Conservation (phyloP, 2,329 filamentous ascomycete species). For the Bipolaris bicolor region DNA sequence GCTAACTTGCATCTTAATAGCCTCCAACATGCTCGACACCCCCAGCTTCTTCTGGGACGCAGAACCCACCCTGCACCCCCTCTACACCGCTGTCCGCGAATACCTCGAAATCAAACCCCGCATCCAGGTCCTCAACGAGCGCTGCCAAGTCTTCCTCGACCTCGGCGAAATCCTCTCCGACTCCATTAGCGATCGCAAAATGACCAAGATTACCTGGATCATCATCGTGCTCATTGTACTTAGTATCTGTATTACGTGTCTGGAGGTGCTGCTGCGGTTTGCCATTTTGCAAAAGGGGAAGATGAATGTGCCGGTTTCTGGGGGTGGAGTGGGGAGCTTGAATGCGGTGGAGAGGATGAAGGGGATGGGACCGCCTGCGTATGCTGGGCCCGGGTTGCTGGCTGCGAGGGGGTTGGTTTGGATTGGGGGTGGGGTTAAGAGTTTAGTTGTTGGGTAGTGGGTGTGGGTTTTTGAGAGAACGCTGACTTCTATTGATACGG, state of each 20-base stretch:
- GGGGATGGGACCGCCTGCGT: slow-evolving; percentile 19
- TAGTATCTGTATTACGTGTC: slow-evolving; percentile 87
- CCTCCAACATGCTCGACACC: slow-evolving; percentile 93
- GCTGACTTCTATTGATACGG: no score
- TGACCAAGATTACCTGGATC: slow-evolving; percentile 97
- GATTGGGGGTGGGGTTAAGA: slow-evolving; percentile 29
- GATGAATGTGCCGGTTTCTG: slow-evolving; percentile 11
- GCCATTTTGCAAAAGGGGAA: slow-evolving; percentile 44
- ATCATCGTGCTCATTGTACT: slow-evolving; percentile 92
- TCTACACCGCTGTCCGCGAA: slow-evolving; percentile 93
- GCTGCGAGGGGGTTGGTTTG: slow-evolving; percentile 34
- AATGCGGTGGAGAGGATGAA: slow-evolving; percentile 11
- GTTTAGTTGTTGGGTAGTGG: slow-evolving; percentile 13
- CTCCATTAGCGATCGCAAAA: slow-evolving; percentile 90
- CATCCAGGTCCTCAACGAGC: slow-evolving; percentile 95
- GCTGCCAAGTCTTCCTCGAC: slow-evolving; percentile 94
- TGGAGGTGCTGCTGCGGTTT: slow-evolving; percentile 87
- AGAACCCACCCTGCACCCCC: slow-evolving; percentile 90
- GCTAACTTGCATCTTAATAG: slow-evolving; percentile 53
- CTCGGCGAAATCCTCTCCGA: slow-evolving; percentile 94
- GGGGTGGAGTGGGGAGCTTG: background rate
- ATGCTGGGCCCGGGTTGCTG: slow-evolving; percentile 39
- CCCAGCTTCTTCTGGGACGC: slow-evolving; percentile 99
- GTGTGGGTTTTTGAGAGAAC: no score
- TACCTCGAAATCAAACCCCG: slow-evolving; percentile 97